Percentiles rank a stretch among this genome's conserved stretches.
Conservation (phyloP, 768 basidiomycete species). For the Ephemerocybe angulata region DNA sequence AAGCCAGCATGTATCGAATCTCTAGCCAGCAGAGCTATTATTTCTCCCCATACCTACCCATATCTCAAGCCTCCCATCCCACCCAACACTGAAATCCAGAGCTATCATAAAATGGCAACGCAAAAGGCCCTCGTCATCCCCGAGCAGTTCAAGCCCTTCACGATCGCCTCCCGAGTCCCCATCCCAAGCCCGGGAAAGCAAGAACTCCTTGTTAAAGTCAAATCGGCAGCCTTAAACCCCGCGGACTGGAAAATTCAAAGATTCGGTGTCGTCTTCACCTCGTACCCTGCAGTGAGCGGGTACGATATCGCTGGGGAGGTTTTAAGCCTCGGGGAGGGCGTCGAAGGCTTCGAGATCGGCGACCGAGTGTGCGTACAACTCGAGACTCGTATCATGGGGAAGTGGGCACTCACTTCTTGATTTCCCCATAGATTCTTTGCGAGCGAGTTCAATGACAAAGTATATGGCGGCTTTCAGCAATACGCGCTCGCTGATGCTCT, state of each 20-base stretch:
- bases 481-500: slow-evolving; percentile 35
- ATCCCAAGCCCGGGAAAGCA: slow-evolving; percentile 30
- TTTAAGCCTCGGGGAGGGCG: slow-evolving; percentile 48
- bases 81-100: too few relatives aligned
- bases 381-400: neutral
- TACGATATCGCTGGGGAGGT: slow-evolving; percentile 51
- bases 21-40: too few relatives aligned
- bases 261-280: slow-evolving; percentile 32
- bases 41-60: too few relatives aligned
- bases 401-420: slow-evolving; percentile 8
- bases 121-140: slow-evolving; percentile 26
- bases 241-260: slow-evolving; percentile 36
- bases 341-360: slow-evolving; percentile 45
- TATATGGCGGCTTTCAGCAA: slow-evolving; percentile 36
- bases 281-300: slow-evolving; percentile 46
- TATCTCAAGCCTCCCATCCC: too few relatives aligned
- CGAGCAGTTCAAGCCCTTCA: slow-evolving; percentile 15
- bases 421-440: slow-evolving; percentile 35
- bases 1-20: too few relatives aligned
- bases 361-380: slow-evolving; percentile 46
- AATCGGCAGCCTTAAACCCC: slow-evolving; percentile 43
- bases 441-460: too few relatives aligned
- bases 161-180: slow-evolving; percentile 11
- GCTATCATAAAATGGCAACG: too few relatives aligned
- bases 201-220: slow-evolving; percentile 41